Percentiles rank a stretch among this genome's conserved stretches.
Evolutionary conservation across 768 basidiomycete genomes (phyloP).

Genomic region (Termitomyces sp.): DNA sequence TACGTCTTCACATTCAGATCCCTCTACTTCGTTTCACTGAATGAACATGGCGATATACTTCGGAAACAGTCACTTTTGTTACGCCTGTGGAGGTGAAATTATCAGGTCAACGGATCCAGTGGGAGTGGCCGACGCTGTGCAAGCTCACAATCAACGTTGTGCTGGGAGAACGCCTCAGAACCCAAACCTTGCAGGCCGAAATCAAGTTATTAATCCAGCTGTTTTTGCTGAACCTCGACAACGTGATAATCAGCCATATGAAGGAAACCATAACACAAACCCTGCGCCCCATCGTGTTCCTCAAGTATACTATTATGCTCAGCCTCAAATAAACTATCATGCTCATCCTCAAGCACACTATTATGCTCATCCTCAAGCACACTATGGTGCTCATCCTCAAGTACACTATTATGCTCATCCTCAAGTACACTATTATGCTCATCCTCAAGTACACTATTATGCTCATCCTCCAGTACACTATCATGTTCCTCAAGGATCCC

Average conservation of each 20-base stretch:
- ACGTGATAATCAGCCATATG: background rate
- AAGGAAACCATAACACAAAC: background rate
- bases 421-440: no score
- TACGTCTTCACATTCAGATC: conserved; percentile 13
- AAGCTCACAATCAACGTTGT: background rate
- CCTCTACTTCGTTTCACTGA: background rate
- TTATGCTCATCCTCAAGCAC: no score
- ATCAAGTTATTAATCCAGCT: background rate
- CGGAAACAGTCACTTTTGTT: conserved; percentile 42
- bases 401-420: no score
- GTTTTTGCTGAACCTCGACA: background rate
- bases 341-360: no score
- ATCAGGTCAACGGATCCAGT: conserved; percentile 16
- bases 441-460: no score
- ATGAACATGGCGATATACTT: background rate
- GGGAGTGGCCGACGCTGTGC: background rate
- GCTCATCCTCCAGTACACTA: no score
- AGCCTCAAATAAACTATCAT: no score
- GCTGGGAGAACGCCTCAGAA: background rate
- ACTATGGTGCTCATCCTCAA: no score
- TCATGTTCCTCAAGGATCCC: background rate
- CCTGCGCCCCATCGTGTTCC: background rate
- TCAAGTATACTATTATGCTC: no score
- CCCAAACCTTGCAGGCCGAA: background rate
- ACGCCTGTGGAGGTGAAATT: conserved; percentile 43